Percentiles rank a stretch among this genome's conserved stretches.
Conservation (phyloP, 163 green algal genomes). For the Prototheca wickerhamii region DNA sequence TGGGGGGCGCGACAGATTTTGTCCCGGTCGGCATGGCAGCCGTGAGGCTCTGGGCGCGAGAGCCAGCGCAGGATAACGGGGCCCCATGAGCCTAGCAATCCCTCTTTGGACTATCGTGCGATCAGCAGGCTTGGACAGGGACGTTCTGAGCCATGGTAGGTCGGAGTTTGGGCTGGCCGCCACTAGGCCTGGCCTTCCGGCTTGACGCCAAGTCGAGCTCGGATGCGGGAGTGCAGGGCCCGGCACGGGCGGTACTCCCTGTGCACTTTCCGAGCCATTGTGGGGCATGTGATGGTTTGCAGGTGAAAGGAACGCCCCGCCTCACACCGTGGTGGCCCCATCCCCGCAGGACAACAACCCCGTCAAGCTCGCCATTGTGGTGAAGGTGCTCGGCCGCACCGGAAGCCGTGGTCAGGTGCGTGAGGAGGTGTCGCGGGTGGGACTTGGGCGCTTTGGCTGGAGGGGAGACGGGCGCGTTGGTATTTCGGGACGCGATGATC, state of each 20-base stretch:
- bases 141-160: too few species aligned
- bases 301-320: background rate
- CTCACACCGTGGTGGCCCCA: too few species aligned
- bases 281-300: background rate
- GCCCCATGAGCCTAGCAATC: too few species aligned
- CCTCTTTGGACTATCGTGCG: too few species aligned
- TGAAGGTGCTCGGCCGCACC: conserved; percentile 98
- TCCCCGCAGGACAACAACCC: conserved; percentile 58
- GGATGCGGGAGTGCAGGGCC: background rate
- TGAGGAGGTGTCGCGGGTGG: background rate
- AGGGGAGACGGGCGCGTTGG: background rate
- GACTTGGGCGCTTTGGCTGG: background rate
- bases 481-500: background rate
- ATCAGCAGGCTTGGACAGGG: too few species aligned
- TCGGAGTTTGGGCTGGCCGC: too few species aligned
- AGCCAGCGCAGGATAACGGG: too few species aligned
- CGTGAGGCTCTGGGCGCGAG: too few species aligned
- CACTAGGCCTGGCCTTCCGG: too few species aligned
- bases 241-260: background rate
- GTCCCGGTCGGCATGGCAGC: too few species aligned
- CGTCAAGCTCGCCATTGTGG: conserved; percentile 96
- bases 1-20: too few species aligned
- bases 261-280: background rate
- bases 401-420: conserved; percentile 92
- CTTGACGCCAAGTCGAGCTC: too few species aligned